phyloP scores from a whole-genome alignment of 441 rosid genomes.

The Iberis amara region DNA sequence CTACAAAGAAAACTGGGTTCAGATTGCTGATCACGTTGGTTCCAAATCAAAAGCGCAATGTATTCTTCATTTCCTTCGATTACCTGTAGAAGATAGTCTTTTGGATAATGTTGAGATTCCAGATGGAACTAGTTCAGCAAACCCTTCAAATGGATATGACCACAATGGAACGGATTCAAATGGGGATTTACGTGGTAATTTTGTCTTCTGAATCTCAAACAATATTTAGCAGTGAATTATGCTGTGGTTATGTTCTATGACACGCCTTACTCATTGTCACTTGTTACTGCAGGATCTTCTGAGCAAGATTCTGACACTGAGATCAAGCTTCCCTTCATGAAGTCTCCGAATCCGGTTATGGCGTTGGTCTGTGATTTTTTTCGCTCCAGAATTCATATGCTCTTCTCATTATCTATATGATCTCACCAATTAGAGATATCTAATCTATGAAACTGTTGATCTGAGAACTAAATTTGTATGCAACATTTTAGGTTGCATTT shows the following conservation, averaged over 20 bases:
- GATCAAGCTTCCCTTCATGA: constrained; percentile 69
- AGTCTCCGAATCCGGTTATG: constrained; percentile 87
- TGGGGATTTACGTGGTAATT: constrained; percentile 47
- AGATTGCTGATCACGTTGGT: constrained; percentile 99
- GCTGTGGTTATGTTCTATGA: constrained; percentile 13
- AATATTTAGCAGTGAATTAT: not conserved
- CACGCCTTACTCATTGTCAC: constrained; percentile 20
- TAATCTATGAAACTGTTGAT: too few relatives aligned
- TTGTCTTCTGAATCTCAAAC: constrained; percentile 23
- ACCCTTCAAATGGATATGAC: constrained; percentile 47
- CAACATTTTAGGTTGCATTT: constrained; percentile 67
- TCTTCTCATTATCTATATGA: constrained; percentile 13
- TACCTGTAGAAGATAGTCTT: constrained; percentile 94
- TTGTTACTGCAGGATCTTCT: constrained; percentile 37
- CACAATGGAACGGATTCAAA: constrained; percentile 44
- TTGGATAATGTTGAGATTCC: constrained; percentile 80
- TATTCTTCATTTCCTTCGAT: constrained; percentile 91
- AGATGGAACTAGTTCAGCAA: constrained; percentile 32
- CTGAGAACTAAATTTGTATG: constrained; percentile 5
- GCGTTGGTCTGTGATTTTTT: constrained; percentile 53
- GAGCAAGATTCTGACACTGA: constrained; percentile 49
- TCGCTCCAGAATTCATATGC: constrained; percentile 11
- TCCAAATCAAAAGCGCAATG: constrained; percentile 95
- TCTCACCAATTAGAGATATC: constrained; percentile 15
- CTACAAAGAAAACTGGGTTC: constrained; percentile 89